A percentile compares a stretch with the other conserved stretches of the same genome.
phyloP scores from a whole-genome alignment of 257 asterid genomes.

The Lycium barbarum region DNA sequence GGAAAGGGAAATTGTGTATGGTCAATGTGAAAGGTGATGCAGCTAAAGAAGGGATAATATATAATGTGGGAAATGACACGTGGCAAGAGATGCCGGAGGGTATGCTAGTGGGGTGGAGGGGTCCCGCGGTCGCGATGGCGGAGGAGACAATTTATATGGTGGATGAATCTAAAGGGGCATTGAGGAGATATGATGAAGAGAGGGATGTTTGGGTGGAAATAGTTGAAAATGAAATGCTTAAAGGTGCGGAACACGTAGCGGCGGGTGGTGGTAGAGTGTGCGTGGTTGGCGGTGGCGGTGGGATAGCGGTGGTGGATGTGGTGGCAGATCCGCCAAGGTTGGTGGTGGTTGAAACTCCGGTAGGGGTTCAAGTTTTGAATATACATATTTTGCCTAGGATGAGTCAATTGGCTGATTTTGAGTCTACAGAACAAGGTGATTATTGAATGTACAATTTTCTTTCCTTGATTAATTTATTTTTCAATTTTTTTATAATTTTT shows the following conservation, averaged over 20 bases:
- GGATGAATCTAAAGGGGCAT: constrained; percentile 66
- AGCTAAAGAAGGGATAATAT: constrained; percentile 58
- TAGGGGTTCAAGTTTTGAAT: constrained; percentile 50
- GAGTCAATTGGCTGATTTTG: constrained; percentile 25
- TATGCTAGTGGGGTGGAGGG: constrained; percentile 67
- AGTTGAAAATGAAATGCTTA: constrained; percentile 44
- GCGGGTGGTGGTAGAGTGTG: constrained; percentile 76
- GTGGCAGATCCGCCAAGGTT: constrained; percentile 44
- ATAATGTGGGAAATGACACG: constrained; percentile 45
- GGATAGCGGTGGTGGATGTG: constrained; percentile 72
- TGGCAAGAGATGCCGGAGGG: constrained; percentile 71
- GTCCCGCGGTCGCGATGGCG: constrained; percentile 77
- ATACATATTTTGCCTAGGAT: constrained; percentile 72
- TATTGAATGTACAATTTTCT: background rate
- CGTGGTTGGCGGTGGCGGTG: constrained; percentile 50
- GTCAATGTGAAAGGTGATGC: constrained; percentile 73
- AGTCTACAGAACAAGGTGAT: background rate
- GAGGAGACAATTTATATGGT: constrained; percentile 70
- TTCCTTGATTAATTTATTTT: background rate
- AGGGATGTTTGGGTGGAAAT: constrained; percentile 64
- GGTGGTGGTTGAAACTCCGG: constrained; percentile 67
- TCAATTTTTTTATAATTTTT: background rate
- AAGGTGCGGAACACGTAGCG: constrained; percentile 63
- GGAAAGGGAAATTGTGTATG: constrained; percentile 86
- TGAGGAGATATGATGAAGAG: constrained; percentile 55